Evolutionary conservation across 1,284 basidiomycete genomes (phyloP), one percentile per base, ranked within the genome.

Genomic region (Tranzscheliella williamsii): DNA sequence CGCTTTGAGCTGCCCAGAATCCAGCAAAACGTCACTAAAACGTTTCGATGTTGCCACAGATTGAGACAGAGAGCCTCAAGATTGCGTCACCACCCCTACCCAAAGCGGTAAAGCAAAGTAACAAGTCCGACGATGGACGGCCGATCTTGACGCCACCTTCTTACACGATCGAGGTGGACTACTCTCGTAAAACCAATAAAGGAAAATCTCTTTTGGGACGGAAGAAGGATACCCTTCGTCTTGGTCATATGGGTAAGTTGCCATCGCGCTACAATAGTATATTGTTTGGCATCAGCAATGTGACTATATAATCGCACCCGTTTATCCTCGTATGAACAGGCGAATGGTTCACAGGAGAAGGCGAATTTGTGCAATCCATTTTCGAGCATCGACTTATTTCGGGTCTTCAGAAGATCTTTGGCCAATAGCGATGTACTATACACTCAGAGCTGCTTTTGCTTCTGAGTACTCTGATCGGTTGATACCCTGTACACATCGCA

Each of bases 291-390:
- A n/a, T n/a, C n/a, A n/a, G n/a, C n/a, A n/a, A n/a, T n/a, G n/a
- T n/a, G n/a, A n/a, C n/a, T n/a, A n/a, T n/a, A n/a, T n/a, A n/a
- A n/a, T n/a, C n/a, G n/a, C n/a, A n/a, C n/a, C n/a, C n/a, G n/a
- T n/a, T n/a, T n/a, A n/a, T n/a, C n/a, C n/a, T n/a, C n/a, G n/a
- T n/a, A n/a, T n/a, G n/a, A n/a, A 20, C 51, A 70, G 72, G 67
- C 48, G 74, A 76, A 46, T 76, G 73, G 72, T 73, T 76, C 54
- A 73, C 72, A 11, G 43, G 69, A n/a, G 47, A 70, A 29, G 75
- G 75, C 17, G 75, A 74, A 36, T 76, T 76, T 31, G 47, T 62
- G 4, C 61, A 73, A 45, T 23, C 27, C 21, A 46, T 67, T 35
- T 75, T 76, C 48, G 50, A 67, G 37, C 38, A 67, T 42, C 50